These are phyloP conservation scores for Aspergillus ochraceoroseus DNA, from an alignment of 2,329 filamentous ascomycete species.

Conservation along the genomic window DNA sequence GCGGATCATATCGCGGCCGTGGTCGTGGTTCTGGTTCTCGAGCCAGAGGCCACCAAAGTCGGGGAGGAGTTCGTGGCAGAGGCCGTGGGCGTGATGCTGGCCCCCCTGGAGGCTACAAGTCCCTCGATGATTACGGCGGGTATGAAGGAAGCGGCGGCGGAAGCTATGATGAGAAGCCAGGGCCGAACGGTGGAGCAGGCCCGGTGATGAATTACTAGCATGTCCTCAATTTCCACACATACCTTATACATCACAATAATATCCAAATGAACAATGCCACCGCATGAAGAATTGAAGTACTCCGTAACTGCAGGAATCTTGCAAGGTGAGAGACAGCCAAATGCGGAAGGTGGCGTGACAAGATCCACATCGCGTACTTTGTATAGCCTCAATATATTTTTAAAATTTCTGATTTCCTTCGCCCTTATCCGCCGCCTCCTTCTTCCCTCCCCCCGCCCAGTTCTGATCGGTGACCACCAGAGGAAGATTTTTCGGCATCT, in stretches of 20 bases:
- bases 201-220: constrained; percentile 41
- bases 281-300: too few relatives aligned
- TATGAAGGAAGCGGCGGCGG: constrained; percentile 12
- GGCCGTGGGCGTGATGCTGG: constrained; percentile 50
- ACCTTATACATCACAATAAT: too few relatives aligned
- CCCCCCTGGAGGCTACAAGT: constrained; percentile 56
- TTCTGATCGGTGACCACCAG: neutral
- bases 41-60: constrained; percentile 33
- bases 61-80: constrained; percentile 44
- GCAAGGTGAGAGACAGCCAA: too few relatives aligned
- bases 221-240: too few relatives aligned
- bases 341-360: too few relatives aligned
- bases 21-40: constrained; percentile 40
- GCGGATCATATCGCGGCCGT: constrained; percentile 31
- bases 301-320: too few relatives aligned
- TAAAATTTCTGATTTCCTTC: neutral
- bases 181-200: constrained; percentile 26
- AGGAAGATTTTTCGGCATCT: too few relatives aligned
- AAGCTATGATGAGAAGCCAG: constrained; percentile 27
- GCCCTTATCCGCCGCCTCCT: too few relatives aligned
- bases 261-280: too few relatives aligned
- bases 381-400: too few relatives aligned
- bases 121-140: constrained; percentile 56
- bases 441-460: too few relatives aligned
- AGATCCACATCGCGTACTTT: too few relatives aligned